Evolutionary conservation across 441 rosid genomes (phyloP).

Genomic region (Pelargonium myrrhifolium): DNA sequence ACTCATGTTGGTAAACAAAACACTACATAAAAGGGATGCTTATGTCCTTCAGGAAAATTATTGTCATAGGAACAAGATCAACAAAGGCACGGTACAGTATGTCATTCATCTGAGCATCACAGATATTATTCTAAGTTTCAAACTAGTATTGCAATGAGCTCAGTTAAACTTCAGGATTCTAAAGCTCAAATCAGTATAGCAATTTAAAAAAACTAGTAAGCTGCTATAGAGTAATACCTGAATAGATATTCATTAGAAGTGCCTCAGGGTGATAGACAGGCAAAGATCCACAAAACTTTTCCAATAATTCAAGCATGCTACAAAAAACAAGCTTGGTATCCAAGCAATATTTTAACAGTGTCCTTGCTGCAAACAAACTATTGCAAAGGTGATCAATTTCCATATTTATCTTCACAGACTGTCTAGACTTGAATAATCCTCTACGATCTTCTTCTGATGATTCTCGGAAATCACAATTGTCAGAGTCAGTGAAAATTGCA

Average conservation of each 20-base stretch:
- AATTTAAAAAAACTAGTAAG: slow-evolving; percentile 16
- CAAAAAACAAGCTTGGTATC: slow-evolving; percentile 30
- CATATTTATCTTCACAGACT: slow-evolving; percentile 23
- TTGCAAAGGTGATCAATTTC: slow-evolving; percentile 27
- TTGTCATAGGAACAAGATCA: background rate
- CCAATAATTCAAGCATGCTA: slow-evolving; percentile 53
- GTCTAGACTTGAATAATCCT: slow-evolving; percentile 21
- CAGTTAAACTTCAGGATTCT: background rate
- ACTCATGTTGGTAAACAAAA: background rate
- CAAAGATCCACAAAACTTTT: slow-evolving; percentile 49
- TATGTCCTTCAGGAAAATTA: slow-evolving; percentile 1
- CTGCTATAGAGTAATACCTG: slow-evolving; percentile 47
- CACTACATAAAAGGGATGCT: background rate
- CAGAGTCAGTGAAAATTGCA: slow-evolving; percentile 34
- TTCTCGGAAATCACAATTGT: slow-evolving; percentile 24
- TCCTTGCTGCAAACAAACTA: slow-evolving; percentile 26
- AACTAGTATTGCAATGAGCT: background rate
- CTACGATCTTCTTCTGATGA: slow-evolving; percentile 20
- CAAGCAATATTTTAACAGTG: slow-evolving; percentile 29
- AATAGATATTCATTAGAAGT: slow-evolving; percentile 62
- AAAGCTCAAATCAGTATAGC: background rate
- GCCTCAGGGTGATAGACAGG: slow-evolving; percentile 79
- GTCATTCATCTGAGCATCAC: slow-evolving; percentile 14
- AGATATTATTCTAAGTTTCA: slow-evolving; percentile 1
- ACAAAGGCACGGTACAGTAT: background rate